Percentiles rank a stretch among this genome's conserved stretches.
Conservation (phyloP, 257 asterid species). For the Cinchona pubescens region DNA sequence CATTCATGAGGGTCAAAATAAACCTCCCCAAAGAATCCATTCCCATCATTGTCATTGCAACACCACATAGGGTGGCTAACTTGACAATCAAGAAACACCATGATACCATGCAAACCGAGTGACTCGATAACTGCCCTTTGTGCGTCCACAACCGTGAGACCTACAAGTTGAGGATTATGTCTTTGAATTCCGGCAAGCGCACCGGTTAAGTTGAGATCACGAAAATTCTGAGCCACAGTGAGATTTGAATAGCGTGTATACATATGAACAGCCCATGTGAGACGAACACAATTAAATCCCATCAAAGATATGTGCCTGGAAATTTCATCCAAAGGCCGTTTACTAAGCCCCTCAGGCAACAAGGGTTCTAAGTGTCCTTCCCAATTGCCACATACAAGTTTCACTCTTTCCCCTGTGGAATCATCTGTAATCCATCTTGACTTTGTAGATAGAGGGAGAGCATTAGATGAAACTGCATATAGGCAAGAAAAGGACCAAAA, state of each 20-base stretch:
- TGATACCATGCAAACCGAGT: constrained; percentile 34
- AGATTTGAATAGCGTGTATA: constrained; percentile 36
- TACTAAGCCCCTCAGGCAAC: constrained; percentile 62
- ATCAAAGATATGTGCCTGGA: constrained; percentile 23
- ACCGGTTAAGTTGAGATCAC: constrained; percentile 28
- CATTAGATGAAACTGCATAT: constrained; percentile 18
- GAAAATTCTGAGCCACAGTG: constrained; percentile 23
- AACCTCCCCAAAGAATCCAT: constrained; percentile 69
- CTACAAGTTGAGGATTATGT: constrained; percentile 6
- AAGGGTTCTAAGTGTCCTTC: constrained; percentile 54
- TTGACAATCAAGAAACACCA: constrained; percentile 69
- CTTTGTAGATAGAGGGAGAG: constrained; percentile 47
- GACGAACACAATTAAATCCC: constrained; percentile 71
- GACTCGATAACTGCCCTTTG: constrained; percentile 48
- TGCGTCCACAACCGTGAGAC: constrained; percentile 42
- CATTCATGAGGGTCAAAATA: constrained; percentile 61
- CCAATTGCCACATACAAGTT: constrained; percentile 53
- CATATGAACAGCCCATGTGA: constrained; percentile 65
- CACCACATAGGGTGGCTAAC: constrained; percentile 73
- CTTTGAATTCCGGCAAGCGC: constrained; percentile 30
- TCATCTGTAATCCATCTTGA: constrained; percentile 60
- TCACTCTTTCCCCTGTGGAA: constrained; percentile 34
- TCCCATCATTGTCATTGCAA: constrained; percentile 54
- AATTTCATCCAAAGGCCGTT: constrained; percentile 34
- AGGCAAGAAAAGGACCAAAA: neutral